Evolutionary conservation across 306 rosid genomes (phyloP).

Genomic region (Casuarina cunninghamiana): DNA sequence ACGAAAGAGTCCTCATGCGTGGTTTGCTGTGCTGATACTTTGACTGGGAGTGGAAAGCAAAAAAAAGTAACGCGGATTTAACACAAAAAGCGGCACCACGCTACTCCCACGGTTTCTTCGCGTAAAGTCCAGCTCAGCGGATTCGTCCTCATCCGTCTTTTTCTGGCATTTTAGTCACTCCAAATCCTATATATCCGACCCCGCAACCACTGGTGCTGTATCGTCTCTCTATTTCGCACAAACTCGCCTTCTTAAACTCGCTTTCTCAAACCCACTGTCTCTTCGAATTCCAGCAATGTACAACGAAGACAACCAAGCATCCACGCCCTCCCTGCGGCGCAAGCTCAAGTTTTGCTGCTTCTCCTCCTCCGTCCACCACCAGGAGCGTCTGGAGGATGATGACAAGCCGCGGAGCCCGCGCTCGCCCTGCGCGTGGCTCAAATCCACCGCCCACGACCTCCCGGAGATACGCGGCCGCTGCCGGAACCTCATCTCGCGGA

Average conservation of each 20-base stretch:
- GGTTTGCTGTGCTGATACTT: no score
- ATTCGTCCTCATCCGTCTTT: background rate
- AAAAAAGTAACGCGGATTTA: conserved; percentile 11
- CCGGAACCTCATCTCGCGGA: conserved; percentile 18
- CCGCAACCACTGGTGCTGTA: no score
- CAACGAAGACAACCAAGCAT: conserved; percentile 9
- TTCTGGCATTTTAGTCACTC: background rate
- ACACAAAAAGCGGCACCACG: conserved; percentile 27
- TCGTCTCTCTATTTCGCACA: background rate
- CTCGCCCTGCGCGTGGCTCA: conserved; percentile 31
- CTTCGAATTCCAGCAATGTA: background rate
- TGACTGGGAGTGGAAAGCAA: no score
- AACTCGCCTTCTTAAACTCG: background rate
- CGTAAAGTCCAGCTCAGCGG: background rate
- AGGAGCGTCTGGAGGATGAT: conserved; percentile 7
- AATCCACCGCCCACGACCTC: conserved; percentile 21
- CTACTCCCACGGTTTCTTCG: conserved; percentile 25
- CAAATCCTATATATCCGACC: background rate
- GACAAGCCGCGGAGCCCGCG: conserved; percentile 14
- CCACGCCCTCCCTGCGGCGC: conserved; percentile 9
- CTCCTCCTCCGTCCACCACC: conserved; percentile 20
- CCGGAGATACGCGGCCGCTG: conserved; percentile 30
- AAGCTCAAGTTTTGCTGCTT: conserved; percentile 30
- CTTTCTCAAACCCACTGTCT: no score
- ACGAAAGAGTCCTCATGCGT: no score